Evolutionary conservation across 768 basidiomycete genomes (phyloP), one percentile per base, ranked within the genome.

Genomic region (Pisolithus marmoratus): DNA sequence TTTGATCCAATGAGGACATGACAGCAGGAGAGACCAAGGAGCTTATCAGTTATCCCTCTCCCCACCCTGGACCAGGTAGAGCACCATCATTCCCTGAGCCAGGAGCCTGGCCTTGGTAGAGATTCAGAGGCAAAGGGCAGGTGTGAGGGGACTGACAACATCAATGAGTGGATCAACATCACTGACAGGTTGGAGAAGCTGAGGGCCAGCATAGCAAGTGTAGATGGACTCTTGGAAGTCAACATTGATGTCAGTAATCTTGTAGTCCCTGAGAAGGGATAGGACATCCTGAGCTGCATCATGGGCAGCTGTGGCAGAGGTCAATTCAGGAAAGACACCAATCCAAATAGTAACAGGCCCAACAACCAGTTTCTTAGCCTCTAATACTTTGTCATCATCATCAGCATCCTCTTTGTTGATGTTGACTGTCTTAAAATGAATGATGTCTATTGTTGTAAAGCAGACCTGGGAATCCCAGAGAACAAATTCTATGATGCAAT

Each of bases 241-340:
- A 34, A 75, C 54, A 43, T 75, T 68, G 59, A 75, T 55, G 49
- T 74, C 63, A 34, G 46, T 40, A 59, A 72, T 63, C 19, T 59
- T 23, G 60, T 64, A 58, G 45, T 59, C 20, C 56, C 64, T 54
- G 59, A 75, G 72, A 52, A 70, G 58, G 20, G 44, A 54, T 46
- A 64, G 65, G 59, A 71, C 66, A 46, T 63, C 64, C 24, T 60
- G 54, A 47, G 72, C 46, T 7, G 66, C 62, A 34, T 65, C 50
- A 61, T 46, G 56, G 5, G 73, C 71, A 42, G 43, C 58, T 24
- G 57, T 57, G 53, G 57, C 62, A 56, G 60, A 62, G 64, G 60
- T 59, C 53, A 61, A 59, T n/a, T 67, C 65, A 26, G 67, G 67
- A 43, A 58, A 41, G 40, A 74, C 70, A 4, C 72, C 73, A 15